A percentile compares a stretch with the other conserved stretches of the same genome.
Evolutionary conservation across 257 asterid species (phyloP).

Genomic region (Solanum sparsipilum): DNA sequence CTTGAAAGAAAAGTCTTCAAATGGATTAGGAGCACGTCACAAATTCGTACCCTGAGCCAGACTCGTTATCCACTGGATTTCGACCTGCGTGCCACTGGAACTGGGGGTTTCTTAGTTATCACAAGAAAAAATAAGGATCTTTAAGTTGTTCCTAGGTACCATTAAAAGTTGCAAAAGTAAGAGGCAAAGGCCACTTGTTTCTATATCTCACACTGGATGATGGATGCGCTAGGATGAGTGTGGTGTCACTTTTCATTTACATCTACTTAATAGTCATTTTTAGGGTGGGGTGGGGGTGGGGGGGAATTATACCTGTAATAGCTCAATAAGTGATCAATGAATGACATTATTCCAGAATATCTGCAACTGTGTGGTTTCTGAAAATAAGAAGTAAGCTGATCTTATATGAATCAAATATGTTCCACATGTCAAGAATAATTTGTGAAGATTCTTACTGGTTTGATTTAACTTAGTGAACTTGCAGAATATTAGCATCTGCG

Average conservation of each 20-base stretch:
- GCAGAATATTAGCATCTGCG: not conserved
- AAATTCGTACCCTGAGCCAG: not conserved
- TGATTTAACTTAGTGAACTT: not conserved
- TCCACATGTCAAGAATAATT: not conserved
- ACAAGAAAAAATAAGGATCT: not conserved
- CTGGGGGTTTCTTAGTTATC: not conserved
- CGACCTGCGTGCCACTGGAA: not conserved
- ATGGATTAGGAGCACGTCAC: not conserved
- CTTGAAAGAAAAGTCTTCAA: not conserved
- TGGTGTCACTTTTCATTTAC: not conserved
- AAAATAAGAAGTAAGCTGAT: not conserved
- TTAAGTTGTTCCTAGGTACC: not conserved
- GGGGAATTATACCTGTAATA: not conserved
- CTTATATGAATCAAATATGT: not conserved
- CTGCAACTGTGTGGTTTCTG: not conserved
- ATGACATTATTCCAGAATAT: not conserved
- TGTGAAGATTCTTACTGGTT: not conserved
- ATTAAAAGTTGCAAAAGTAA: not conserved
- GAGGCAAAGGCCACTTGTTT: not conserved
- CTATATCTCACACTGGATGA: not conserved
- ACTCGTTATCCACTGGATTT: not conserved
- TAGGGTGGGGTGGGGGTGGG: too few relatives aligned
- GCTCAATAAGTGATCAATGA: not conserved
- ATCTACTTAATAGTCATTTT: not conserved
- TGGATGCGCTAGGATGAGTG: not conserved